Percentiles rank a stretch among this genome's conserved stretches.
phyloP scores from a whole-genome alignment of 768 basidiomycete genomes.

The Sarcodon aspratus region DNA sequence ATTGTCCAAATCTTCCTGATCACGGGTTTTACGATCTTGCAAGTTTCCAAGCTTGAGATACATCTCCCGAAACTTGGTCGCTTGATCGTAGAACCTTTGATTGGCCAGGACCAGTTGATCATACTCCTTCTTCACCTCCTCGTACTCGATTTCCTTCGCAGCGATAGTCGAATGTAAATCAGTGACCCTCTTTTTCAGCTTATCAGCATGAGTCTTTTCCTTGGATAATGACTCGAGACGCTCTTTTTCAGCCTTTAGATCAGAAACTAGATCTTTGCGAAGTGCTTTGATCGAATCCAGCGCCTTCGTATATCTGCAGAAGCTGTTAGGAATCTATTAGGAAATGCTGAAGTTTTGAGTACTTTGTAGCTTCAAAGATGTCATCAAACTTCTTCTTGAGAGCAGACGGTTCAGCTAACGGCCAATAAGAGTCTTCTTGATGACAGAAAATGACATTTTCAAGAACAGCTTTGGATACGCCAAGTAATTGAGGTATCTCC shows the following conservation, averaged over 20 bases:
- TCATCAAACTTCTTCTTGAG: constrained; percentile 99
- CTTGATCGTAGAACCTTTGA: constrained; percentile 69
- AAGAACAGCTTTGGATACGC: constrained; percentile 95
- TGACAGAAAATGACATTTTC: constrained; percentile 99
- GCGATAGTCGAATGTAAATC: constrained; percentile 53
- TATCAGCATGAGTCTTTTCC: constrained; percentile 83
- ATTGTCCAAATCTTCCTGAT: constrained; percentile 50
- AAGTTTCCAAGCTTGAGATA: constrained; percentile 61
- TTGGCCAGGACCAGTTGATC: constrained; percentile 60
- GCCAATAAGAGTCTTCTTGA: constrained; percentile 99
- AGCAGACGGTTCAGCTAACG: constrained; percentile 78
- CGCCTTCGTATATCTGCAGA: constrained; percentile 84
- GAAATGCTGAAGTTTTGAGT: neutral
- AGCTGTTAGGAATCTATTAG: neutral
- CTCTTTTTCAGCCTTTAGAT: constrained; percentile 90
- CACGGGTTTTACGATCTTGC: constrained; percentile 47
- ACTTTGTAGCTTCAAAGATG: constrained; percentile 98
- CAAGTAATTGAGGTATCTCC: constrained; percentile 87
- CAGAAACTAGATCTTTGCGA: constrained; percentile 82
- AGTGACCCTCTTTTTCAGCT: constrained; percentile 55
- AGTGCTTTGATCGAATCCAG: constrained; percentile 84
- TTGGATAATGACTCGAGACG: constrained; percentile 62
- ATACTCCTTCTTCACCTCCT: constrained; percentile 55
- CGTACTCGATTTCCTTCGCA: constrained; percentile 62
- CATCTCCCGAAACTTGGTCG: constrained; percentile 78